phyloP scores from a whole-genome alignment of 371 early-diverging fungal genomes.

The Ecytonucleospora hepatopenaei region DNA sequence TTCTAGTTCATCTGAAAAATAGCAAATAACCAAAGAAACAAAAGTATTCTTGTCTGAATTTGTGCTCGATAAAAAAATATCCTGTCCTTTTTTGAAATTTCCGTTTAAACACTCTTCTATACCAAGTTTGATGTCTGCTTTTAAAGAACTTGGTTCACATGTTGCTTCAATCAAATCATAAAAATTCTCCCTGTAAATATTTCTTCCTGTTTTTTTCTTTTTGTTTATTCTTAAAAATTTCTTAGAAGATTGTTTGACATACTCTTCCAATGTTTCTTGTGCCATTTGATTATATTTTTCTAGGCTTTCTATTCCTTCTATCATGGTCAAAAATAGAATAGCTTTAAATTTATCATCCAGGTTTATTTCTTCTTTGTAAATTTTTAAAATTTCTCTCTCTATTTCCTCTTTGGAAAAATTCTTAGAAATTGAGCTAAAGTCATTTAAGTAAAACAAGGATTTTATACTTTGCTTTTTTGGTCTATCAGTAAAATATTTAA shows the following conservation, averaged over 20 bases:
- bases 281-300: not conserved
- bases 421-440: not conserved
- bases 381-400: not conserved
- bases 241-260: not conserved
- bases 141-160: not conserved
- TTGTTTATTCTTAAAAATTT: not conserved
- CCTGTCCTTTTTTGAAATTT: not conserved
- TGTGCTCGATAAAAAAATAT: not conserved
- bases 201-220: slow-evolving; percentile 6
- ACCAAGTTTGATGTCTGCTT: not conserved
- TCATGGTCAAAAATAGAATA: not conserved
- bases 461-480: not conserved
- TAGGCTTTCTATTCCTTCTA: not conserved
- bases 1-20: not conserved
- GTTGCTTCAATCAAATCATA: not conserved
- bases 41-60: not conserved
- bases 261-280: not conserved
- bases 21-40: not conserved
- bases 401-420: not conserved
- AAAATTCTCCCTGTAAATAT: not conserved
- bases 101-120: not conserved
- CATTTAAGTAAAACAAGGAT: not conserved
- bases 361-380: too few relatives aligned
- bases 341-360: not conserved
- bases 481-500: not conserved